A percentile compares a stretch with the other conserved stretches of the same genome.
These are phyloP conservation scores for Echium plantagineum DNA, from an alignment of 257 asterid species.

Conservation along the genomic window DNA sequence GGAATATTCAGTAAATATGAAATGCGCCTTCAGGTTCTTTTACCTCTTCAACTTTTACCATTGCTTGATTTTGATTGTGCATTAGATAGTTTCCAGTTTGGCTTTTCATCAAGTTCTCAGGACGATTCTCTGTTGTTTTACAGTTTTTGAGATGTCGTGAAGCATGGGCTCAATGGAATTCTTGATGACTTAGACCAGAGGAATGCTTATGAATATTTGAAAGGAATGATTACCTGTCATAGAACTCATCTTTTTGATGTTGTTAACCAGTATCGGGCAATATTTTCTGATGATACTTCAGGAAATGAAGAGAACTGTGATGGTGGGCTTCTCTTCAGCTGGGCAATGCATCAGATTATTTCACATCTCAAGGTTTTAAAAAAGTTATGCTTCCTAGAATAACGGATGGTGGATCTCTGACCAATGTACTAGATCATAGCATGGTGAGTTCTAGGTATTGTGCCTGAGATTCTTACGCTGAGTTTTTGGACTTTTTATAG, in stretches of 20 bases:
- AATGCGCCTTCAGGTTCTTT: constrained; percentile 85
- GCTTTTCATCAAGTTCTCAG: constrained; percentile 16
- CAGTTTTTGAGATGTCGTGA: constrained; percentile 97
- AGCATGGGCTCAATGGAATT: constrained; percentile 88
- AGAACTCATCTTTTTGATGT: constrained; percentile 93
- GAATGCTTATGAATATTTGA: constrained; percentile 87
- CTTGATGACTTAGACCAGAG: constrained; percentile 93
- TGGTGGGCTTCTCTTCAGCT: constrained; percentile 95
- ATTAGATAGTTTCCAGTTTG: background rate
- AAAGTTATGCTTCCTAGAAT: constrained; percentile 91
- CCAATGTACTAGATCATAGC: constrained; percentile 89
- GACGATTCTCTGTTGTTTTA: constrained; percentile 10
- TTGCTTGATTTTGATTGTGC: background rate
- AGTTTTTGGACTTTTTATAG: too few species aligned
- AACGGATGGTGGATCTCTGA: constrained; percentile 88
- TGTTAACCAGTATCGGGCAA: constrained; percentile 96
- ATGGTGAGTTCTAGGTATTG: constrained; percentile 46
- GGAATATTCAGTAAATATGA: constrained; percentile 93
- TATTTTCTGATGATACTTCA: constrained; percentile 86
- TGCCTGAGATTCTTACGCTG: background rate
- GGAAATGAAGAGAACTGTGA: constrained; percentile 92
- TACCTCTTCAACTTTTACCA: background rate
- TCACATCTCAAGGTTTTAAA: constrained; percentile 72
- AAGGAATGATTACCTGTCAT: constrained; percentile 87
- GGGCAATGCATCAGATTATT: constrained; percentile 97